Evolutionary conservation across 352 stramenopile genomes (phyloP), one percentile per base, ranked within the genome.

Genomic region (Globisporangium yorkense): DNA sequence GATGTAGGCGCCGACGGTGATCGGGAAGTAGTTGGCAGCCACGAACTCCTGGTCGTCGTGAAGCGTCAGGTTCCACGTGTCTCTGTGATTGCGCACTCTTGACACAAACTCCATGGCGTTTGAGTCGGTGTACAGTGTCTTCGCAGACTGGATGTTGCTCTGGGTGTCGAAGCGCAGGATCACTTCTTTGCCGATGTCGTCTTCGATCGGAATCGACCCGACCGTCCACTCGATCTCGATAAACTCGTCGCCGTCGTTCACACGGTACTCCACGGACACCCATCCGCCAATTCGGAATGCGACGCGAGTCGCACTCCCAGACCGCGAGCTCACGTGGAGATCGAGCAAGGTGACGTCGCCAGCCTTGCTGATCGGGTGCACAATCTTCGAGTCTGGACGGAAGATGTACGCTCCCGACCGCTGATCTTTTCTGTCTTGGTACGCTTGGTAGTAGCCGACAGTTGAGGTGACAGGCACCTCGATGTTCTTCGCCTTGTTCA

Each of bases 381-480:
- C 71, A 27, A 77, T 76, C 54, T 90, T 87, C 43, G 74, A 87
- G 57, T 93, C 77, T 0, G 96, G 96, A 49, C 94, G 84, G 75
- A 99, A 99, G 18, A 98, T 91, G 67, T 99, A 99, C 6, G 96
- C 97, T 20, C 97, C 97, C 24, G 92, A 98, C 62, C 96, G 90
- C 59, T 94, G 84, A 4, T 71, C 67, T 1, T 75, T 61, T 3
- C 51, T 31, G 4, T 61, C 69, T 51, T 87, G 75, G 57, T 74
- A 89, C 10, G 76, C 66, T 35, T 87, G 74, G 54, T 92, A 92
- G 65, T 90, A 92, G 18, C 59, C 59, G 13, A 92, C 66, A 24
- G 72, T 68, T 3, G 83, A 63, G 1, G 59, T 68, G 0, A 90
- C 24, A 5, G 72, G 74, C 1, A 92, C 59, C 35, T 81, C 74